Conservation (phyloP, 2,329 filamentous ascomycete species). For the Colletotrichum horii region DNA sequence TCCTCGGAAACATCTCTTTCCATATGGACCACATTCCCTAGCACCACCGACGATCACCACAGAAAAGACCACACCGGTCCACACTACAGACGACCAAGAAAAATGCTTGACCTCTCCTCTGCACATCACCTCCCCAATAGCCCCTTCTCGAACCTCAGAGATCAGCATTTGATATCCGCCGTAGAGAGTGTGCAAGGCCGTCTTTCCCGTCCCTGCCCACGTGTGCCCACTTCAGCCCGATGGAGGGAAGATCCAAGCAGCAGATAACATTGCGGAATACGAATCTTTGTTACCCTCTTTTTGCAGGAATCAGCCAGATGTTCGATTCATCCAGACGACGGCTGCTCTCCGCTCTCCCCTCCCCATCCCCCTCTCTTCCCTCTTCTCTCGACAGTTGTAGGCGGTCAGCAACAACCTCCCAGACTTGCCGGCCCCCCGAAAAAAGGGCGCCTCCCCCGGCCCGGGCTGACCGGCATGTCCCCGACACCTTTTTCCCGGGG, state of each 20-base stretch:
- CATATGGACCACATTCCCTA: neutral
- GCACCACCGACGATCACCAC: neutral
- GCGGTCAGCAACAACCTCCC: neutral
- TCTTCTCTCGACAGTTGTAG: too few species aligned
- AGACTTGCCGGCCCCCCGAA: neutral
- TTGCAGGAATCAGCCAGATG: too few species aligned
- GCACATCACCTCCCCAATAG: neutral
- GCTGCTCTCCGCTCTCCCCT: neutral
- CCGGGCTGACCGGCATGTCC: neutral
- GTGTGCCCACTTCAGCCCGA: neutral
- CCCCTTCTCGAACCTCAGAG: neutral
- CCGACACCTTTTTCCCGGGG: neutral
- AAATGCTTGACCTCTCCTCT: neutral
- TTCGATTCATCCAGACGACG: neutral
- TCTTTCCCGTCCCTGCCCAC: neutral
- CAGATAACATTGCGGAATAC: neutral
- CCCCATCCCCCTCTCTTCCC: too few species aligned
- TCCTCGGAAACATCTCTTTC: neutral
- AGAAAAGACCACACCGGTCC: neutral
- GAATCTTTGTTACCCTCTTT: neutral
- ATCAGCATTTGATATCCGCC: neutral
- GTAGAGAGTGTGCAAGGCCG: neutral
- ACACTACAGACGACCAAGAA: neutral
- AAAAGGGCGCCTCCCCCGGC: neutral
- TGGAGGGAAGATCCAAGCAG: neutral